Evolutionary conservation across 2,329 filamentous ascomycete species (phyloP).

Genomic region (Xylaria sp.): DNA sequence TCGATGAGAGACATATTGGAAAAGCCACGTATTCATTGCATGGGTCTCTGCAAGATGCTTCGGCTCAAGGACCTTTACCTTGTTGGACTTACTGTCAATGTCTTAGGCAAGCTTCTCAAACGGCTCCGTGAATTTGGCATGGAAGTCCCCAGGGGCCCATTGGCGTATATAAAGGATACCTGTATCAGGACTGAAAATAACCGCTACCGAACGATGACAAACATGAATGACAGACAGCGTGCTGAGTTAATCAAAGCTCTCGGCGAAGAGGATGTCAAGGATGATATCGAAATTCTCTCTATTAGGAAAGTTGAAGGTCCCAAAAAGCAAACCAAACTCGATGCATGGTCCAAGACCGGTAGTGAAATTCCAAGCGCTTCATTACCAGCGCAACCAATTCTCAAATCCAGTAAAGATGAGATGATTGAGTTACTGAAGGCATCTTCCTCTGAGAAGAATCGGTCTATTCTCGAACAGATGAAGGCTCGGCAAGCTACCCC

Average conservation of each 20-base stretch:
- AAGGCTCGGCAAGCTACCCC: slow-evolving; percentile 50
- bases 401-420: slow-evolving; percentile 58
- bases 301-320: slow-evolving; percentile 51
- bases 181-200: slow-evolving; percentile 69
- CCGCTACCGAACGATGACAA: slow-evolving; percentile 74
- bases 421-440: slow-evolving; percentile 58
- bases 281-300: slow-evolving; percentile 60
- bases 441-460: slow-evolving; percentile 57
- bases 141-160: slow-evolving; percentile 70
- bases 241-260: slow-evolving; percentile 78
- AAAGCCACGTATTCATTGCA: slow-evolving; percentile 69
- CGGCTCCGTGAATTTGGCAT: slow-evolving; percentile 82
- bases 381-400: slow-evolving; percentile 35
- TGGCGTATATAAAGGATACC: slow-evolving; percentile 72
- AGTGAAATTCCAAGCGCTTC: slow-evolving; percentile 45
- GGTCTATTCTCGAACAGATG: slow-evolving; percentile 58
- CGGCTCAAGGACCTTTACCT: slow-evolving; percentile 89
- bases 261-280: slow-evolving; percentile 65
- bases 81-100: slow-evolving; percentile 80
- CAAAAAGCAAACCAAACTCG: slow-evolving; percentile 70
- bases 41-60: slow-evolving; percentile 86
- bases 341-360: slow-evolving; percentile 68
- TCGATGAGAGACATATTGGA: slow-evolving; percentile 65
- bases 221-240: slow-evolving; percentile 82
- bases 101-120: slow-evolving; percentile 85